Evolutionary conservation across 352 stramenopile genomes (phyloP).

Genomic region (Globisporangium rhizosaccharum): DNA sequence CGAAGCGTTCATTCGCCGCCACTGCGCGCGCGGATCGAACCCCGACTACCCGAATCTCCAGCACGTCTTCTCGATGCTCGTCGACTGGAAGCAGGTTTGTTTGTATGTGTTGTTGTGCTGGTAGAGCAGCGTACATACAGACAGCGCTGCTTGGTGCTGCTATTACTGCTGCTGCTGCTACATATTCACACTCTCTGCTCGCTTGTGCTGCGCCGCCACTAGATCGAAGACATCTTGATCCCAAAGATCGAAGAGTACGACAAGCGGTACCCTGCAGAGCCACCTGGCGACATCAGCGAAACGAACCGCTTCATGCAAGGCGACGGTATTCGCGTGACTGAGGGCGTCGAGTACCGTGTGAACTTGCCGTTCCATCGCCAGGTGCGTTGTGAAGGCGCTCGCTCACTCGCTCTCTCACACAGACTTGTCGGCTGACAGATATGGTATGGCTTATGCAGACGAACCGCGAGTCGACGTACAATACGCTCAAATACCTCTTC

Average conservation of each 20-base stretch:
- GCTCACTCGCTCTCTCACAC: too few relatives aligned
- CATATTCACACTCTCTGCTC: background rate
- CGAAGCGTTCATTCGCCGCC: constrained; percentile 82
- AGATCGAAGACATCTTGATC: constrained; percentile 64
- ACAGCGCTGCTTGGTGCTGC: too few relatives aligned
- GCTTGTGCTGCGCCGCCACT: background rate
- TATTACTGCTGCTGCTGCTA: too few relatives aligned
- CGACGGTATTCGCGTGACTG: constrained; percentile 39
- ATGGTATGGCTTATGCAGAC: constrained; percentile 19
- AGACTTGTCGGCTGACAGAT: background rate
- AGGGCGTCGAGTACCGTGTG: constrained; percentile 75
- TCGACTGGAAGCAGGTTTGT: constrained; percentile 76
- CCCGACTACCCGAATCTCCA: constrained; percentile 87
- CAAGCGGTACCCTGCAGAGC: constrained; percentile 43
- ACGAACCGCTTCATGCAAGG: constrained; percentile 68
- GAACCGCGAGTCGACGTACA: constrained; percentile 85
- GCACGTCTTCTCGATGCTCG: constrained; percentile 90
- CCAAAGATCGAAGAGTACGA: constrained; percentile 81
- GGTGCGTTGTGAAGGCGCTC: constrained; percentile 4
- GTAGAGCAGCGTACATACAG: too few relatives aligned
- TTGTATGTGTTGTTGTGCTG: background rate
- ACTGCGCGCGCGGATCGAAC: constrained; percentile 87
- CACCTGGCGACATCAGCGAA: constrained; percentile 25
- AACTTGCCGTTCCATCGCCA: constrained; percentile 92
- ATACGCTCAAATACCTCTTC: constrained; percentile 98